Evolutionary conservation across 768 basidiomycete species (phyloP).

Genomic region (Boletus rubropictus): DNA sequence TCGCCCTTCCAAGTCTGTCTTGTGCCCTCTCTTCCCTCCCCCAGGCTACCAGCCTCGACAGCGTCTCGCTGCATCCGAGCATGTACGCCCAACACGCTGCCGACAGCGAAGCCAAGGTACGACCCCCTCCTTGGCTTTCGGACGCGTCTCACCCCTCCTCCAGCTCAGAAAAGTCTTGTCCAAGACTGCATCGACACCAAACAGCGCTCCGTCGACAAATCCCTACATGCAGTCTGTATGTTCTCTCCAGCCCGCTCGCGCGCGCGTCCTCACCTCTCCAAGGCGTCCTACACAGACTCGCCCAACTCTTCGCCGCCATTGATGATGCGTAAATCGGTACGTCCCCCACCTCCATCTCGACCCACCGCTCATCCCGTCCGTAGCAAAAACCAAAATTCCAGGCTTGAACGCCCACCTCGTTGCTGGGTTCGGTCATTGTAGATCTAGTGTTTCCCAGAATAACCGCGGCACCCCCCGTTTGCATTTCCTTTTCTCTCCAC

Average conservation of each 20-base stretch:
- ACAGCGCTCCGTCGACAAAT: conserved; percentile 30
- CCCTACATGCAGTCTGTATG: conserved; percentile 37
- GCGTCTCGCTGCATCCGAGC: conserved; percentile 59
- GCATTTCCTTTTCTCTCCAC: conserved; percentile 11
- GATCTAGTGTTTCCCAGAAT: conserved; percentile 20
- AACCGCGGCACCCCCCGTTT: conserved; percentile 16
- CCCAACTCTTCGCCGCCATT: conserved; percentile 38
- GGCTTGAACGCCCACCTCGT: conserved; percentile 18
- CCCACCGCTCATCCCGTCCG: rapidly evolving
- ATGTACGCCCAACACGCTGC: conserved; percentile 65
- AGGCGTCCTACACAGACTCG: conserved; percentile 37
- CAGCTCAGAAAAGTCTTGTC: conserved; percentile 63
- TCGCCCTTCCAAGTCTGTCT: conserved; percentile 70
- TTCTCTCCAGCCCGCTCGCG: not conserved
- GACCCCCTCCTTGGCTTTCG: conserved; percentile 1
- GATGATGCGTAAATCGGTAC: conserved; percentile 54
- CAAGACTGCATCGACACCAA: conserved; percentile 38
- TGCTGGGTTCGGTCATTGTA: conserved; percentile 18
- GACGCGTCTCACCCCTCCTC: conserved; percentile 7
- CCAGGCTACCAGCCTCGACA: conserved; percentile 63
- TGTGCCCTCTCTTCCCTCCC: conserved; percentile 63
- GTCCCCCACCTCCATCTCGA: no score
- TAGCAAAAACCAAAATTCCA: conserved; percentile 34
- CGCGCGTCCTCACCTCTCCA: conserved; percentile 6
- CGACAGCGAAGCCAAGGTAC: conserved; percentile 73